Evolutionary conservation across 805 yeast genomes (phyloP), one percentile per base, ranked within the genome.

Genomic region (Huiozyma sinensis): DNA sequence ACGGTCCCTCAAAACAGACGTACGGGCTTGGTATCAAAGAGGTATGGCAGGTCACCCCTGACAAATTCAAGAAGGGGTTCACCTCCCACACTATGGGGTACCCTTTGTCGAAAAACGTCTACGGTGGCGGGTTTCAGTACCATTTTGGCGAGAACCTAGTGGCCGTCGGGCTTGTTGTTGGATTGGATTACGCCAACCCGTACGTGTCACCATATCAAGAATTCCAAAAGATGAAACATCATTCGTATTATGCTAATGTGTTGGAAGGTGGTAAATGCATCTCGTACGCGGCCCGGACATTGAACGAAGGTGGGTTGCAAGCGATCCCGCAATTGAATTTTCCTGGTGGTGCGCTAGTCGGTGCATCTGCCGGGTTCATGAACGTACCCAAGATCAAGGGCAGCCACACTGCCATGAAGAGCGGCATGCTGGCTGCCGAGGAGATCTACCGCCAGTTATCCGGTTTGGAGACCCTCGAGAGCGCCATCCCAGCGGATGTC

Each of bases 301-400:
- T 92, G 53, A 92, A 90, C 63, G 99, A 92, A 67, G 99, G 99
- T 49, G 99, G 99, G 0, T 73, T 71, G 53, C 99, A 92, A 68
- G 81, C 95, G 34, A 83, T 92, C 42, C 99, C 99, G 27, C 76
- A 81, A 58, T 71, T 92, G 44, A 70, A 81, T 51, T 92, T 92
- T 75, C 97, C 97, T 2, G 99, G 99, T 41, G 99, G 98, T 43
- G 81, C 88, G 7, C 67, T 92, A 29, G 90, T 92, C 35, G 99
- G 99, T 31, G 92, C 95, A 45, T 70, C 94, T 45, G 98, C 98
- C 4, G 98, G 98, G 1, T 90, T 92, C 63, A 76, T 92, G 77
- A 92, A 92, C 60, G 97, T 92, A 38, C 97, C 98, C 43, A 92
- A 90, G 64, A 85, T 92, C 57, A 92, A 92, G 67, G 99, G 99